Conservation (phyloP, 1,139 yeast species). For the Debaryomycetaceae sp. region DNA sequence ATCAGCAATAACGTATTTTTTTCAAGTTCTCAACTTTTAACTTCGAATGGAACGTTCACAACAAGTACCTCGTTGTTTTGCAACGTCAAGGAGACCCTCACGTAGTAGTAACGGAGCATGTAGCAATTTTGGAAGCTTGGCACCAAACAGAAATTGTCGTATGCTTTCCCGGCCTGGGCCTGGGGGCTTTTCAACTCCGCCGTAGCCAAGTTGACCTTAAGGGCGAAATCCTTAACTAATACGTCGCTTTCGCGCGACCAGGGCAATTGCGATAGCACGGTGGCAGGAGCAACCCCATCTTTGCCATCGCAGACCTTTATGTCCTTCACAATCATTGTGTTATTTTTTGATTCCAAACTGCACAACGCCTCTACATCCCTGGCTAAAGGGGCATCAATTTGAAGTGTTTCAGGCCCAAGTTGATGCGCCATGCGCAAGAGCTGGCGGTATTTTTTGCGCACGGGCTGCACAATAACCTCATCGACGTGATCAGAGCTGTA, state of each 20-base stretch:
- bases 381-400: slow-evolving; percentile 25
- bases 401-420: slow-evolving; percentile 24
- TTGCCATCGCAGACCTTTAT: not conserved
- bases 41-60: slow-evolving; percentile 17
- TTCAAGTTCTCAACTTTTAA: slow-evolving; percentile 11
- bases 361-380: slow-evolving; percentile 31
- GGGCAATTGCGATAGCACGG: slow-evolving; percentile 1
- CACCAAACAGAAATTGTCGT: slow-evolving; percentile 17
- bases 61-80: slow-evolving; percentile 16
- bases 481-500: slow-evolving; percentile 26
- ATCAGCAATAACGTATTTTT: not conserved
- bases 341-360: slow-evolving; percentile 22
- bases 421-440: slow-evolving; percentile 10
- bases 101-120: slow-evolving; percentile 19
- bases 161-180: slow-evolving; percentile 8
- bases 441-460: slow-evolving; percentile 1
- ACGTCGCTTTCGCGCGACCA: slow-evolving; percentile 1
- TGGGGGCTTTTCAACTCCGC: slow-evolving; percentile 6
- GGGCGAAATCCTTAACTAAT: slow-evolving; percentile 2
- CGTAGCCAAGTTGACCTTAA: slow-evolving; percentile 5
- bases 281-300: not conserved
- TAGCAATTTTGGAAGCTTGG: slow-evolving; percentile 23
- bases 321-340: slow-evolving; percentile 18
- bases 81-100: slow-evolving; percentile 15
- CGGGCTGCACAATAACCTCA: slow-evolving; percentile 8